Base-by-base conservation (phyloP, 148 eudicot species). In the Heliosperma pusillum region DNA sequence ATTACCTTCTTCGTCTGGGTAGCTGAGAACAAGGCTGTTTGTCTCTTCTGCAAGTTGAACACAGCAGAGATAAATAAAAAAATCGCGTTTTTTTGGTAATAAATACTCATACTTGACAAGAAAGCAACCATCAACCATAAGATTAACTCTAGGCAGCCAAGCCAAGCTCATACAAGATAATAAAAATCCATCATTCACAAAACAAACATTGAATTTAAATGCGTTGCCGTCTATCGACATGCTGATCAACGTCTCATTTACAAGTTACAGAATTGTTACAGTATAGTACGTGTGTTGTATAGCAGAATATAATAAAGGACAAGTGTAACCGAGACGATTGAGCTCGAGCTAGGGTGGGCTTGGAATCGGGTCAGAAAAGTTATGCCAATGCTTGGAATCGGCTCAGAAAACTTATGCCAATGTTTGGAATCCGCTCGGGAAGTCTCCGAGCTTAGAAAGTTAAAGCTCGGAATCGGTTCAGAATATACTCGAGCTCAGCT, bases 21-120 rank as follows among this genome's bases (percentile, higher is more conserved):
- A 62, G 97, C 97, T 27, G 93, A 91, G 81, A 91, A 89, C 30
- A 91, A 88, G 78, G 97, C 97, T 79, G 93, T 88, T 79, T 91
- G 97, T 74, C 93, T 85, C 44, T 60, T 80, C 97, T 73, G 67
- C 66, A 72, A 30, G 13, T 40, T 4, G 70, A 27, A 67, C 53
- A 30, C 10, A 69, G 47, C 33, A 10, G 13, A 42, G 52, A 45
- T 3, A 50, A 36, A 19, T 6, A 33, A 36, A 69, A 11, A 0
- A 0, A 40, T 45, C 0, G 19, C 4, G 16, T 44, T 42, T 42
- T 52, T 36, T 66, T 20, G 71, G 29, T 42, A 27, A 68, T 68
- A 24, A 19, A 36, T 33, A 66, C 40, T 66, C 40, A 5, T 27
- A 66, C 36, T 36, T 66, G 47, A 40, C 50, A 30, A 66, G 10